Evolutionary conservation across 371 early-diverging fungal species (phyloP), one percentile per base, ranked within the genome.

Genomic region (Funneliformis caledonium): DNA sequence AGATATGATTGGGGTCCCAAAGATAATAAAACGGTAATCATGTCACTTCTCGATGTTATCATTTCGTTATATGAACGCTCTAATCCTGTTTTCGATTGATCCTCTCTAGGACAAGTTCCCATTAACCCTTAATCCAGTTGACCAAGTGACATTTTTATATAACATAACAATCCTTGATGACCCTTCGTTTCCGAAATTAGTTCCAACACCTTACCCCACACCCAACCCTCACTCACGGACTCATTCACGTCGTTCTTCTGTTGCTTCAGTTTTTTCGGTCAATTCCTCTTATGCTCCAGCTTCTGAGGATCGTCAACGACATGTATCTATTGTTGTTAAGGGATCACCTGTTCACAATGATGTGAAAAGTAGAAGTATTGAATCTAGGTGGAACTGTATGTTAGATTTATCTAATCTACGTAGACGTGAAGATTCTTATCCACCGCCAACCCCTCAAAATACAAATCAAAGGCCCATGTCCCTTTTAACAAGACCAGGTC

Each of bases 371-470:
- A 86, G 87, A 52, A 81, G 85, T 26, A 88, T 93, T 82, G 86
- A 88, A 60, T 92, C 92, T 0, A 89, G 90, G 78, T 92, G 92
- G 92, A 90, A 91, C 73, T 91, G 90, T n/a, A 87, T 88, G 86
- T 70, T 93, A 80, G 92, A 92, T 81, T 89, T 91, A 0, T 84
- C 87, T 4, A 84, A 87, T n/a, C 80, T 89, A 80, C 84, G 89
- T 11, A 89, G 89, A 65, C 82, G 85, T 33, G 89, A 90, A 12
- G 88, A 89, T 76, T 12, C 83, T 14, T 80, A 75, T 14, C 84
- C 80, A 7, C 64, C 81, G 4, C 76, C 74, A n/a, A 62, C 65
- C 2, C 73, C 78, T 52, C 64, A 31, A 33, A 56, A 56, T 56
- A 47, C 77, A 47, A 69, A 69, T 69, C 67, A 79, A 65, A 67